Evolutionary conservation across 1,139 yeast species (phyloP).

Genomic region (Protomyces macrosporus): DNA sequence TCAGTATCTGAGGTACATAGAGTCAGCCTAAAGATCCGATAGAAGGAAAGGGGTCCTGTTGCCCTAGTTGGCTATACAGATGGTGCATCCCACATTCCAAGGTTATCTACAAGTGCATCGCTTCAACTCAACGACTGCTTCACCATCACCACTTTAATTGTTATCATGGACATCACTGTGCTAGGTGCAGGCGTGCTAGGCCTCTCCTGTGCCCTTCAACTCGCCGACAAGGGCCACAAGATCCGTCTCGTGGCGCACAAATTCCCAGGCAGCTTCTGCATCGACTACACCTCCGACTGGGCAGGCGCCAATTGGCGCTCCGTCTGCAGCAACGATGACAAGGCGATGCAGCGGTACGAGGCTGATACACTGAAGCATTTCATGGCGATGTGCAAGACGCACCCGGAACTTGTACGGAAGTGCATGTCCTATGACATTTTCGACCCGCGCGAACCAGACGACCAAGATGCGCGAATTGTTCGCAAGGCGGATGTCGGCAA

Average conservation of each 20-base stretch:
- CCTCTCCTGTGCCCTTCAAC: constrained; percentile 54
- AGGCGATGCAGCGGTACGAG: constrained; percentile 6
- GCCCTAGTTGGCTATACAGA: no score
- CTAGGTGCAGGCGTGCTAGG: constrained; percentile 64
- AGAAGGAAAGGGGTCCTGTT: no score
- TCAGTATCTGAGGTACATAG: no score
- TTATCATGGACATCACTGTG: neutral
- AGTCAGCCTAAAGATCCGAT: no score
- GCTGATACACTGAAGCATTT: constrained; percentile 4
- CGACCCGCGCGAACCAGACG: constrained; percentile 22
- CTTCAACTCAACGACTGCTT: no score
- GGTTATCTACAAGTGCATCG: no score
- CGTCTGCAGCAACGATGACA: constrained; percentile 30
- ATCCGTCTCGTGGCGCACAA: constrained; percentile 58
- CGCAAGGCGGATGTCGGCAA: constrained; percentile 5
- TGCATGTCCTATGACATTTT: constrained; percentile 19
- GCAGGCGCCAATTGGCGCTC: constrained; percentile 54
- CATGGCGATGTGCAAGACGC: neutral
- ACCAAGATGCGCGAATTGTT: constrained; percentile 9
- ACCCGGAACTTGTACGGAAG: constrained; percentile 13
- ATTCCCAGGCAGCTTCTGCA: constrained; percentile 69
- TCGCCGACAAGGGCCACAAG: constrained; percentile 45
- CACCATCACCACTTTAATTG: no score
- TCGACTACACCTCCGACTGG: constrained; percentile 69
- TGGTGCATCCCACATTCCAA: no score